Evolutionary conservation across 306 rosid genomes (phyloP), one percentile per base, ranked within the genome.

Genomic region (Senna tora): DNA sequence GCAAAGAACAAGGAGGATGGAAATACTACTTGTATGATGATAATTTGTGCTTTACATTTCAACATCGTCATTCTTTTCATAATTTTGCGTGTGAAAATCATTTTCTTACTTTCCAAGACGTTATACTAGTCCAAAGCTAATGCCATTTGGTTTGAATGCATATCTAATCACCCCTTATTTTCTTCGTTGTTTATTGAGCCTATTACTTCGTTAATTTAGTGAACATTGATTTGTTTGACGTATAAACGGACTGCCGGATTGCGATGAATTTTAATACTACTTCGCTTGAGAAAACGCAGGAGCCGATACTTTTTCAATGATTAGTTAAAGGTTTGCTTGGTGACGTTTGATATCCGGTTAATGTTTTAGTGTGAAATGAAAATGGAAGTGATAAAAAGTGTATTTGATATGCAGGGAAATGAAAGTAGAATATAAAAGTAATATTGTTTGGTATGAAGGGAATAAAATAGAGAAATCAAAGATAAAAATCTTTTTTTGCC

Each of bases 81-180:
- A 66, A 82, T 65, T 25, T 76, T 77, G 79, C 20, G 83, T 80
- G 86, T 80, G 85, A 79, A 81, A 56, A 78, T 85, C 86, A 86
- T 84, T 72, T 77, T 81, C 71, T 56, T 75, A 71, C 45, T 71
- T 79, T 62, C 71, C 59, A 87, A 88, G 45, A 53, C 42, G 71
- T 71, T 61, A 72, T 22, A 62, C 67, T 70, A 66, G 51, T 73
- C 82, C 22, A 68, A 67, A 64, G 47, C 70, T 62, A 84, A 58
- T 67, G 71, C 73, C 65, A 76, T 78, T 16, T 11, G 39, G 39
- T 0, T 36, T 46, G 78, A 81, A 74, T 60, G 67, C 64, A 51
- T 82, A 74, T 39, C 75, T 69, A 61, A 59, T 42, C 1, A n/a
- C 39, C 50, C 43, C 36, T 25, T 3, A 4, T 36, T 50, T 36